Percentiles rank a stretch among this genome's conserved stretches.
These are phyloP conservation scores for Aureobasidium subglaciale DNA, from an alignment of 2,329 filamentous ascomycete species.

Conservation along the genomic window DNA sequence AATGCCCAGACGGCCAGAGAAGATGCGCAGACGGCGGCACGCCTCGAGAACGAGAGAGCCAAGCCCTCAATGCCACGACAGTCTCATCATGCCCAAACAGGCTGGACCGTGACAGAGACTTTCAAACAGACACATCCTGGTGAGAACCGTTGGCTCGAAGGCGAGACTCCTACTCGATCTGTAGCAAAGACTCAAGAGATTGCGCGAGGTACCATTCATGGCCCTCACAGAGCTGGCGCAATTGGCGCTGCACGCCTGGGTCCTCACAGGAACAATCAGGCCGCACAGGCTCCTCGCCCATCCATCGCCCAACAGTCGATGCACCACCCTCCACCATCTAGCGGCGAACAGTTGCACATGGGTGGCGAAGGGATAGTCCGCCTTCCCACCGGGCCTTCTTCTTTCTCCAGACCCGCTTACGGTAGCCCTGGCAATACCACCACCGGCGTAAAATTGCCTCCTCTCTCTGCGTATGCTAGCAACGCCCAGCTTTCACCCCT, in stretches of 20 bases:
- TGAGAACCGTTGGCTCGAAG: slow-evolving; percentile 22
- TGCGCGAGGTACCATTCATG: too few species aligned
- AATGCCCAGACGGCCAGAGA: slow-evolving; percentile 13
- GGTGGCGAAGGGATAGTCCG: slow-evolving; percentile 26
- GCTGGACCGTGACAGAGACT: slow-evolving; percentile 25
- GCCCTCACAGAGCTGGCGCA: background rate
- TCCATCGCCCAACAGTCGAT: slow-evolving; percentile 23
- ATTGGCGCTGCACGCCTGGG: background rate
- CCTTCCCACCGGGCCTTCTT: slow-evolving; percentile 21
- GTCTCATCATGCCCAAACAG: background rate
- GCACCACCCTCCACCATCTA: slow-evolving; percentile 20
- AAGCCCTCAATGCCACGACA: background rate
- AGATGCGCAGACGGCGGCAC: slow-evolving; percentile 1
- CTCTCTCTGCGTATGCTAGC: slow-evolving; percentile 19
- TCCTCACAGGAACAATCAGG: background rate
- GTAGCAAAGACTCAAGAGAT: too few species aligned
- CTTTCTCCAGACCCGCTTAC: background rate
- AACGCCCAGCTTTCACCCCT: slow-evolving; percentile 16
- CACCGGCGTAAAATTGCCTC: slow-evolving; percentile 17
- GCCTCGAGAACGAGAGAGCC: background rate
- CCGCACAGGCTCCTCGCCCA: slow-evolving; percentile 23
- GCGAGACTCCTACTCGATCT: slow-evolving; percentile 19
- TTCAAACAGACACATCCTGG: slow-evolving; percentile 29
- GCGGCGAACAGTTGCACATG: slow-evolving; percentile 19
- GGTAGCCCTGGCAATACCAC: slow-evolving; percentile 10